Conservation (phyloP, 441 rosid species). For the Brassica balearica region DNA sequence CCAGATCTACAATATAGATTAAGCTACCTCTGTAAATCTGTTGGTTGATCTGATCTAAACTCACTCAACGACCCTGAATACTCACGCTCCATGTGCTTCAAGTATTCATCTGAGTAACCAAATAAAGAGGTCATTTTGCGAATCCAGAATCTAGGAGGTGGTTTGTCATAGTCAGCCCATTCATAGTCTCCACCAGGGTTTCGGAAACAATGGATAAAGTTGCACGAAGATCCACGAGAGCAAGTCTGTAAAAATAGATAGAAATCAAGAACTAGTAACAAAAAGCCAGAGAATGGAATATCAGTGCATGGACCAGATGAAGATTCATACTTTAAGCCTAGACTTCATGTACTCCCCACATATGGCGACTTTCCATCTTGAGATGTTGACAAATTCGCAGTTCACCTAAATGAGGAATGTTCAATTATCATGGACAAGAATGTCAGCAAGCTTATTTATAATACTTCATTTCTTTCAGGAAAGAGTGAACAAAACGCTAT, state of each 20-base stretch:
- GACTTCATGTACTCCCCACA: constrained; percentile 97
- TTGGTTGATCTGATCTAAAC: constrained; percentile 40
- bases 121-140: constrained; percentile 82
- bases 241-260: constrained; percentile 61
- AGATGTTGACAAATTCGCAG: constrained; percentile 88
- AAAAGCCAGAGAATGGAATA: constrained; percentile 29
- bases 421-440: constrained; percentile 18
- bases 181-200: constrained; percentile 98
- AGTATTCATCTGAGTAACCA: constrained; percentile 67
- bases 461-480: constrained; percentile 5
- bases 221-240: constrained; percentile 92
- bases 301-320: constrained; percentile 24
- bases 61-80: constrained; percentile 43
- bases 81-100: constrained; percentile 51
- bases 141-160: constrained; percentile 91
- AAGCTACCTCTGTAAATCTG: constrained; percentile 55
- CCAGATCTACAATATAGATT: constrained; percentile 7
- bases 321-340: constrained; percentile 53
- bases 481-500: background rate
- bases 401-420: constrained; percentile 56
- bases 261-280: constrained; percentile 30
- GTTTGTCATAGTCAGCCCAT: constrained; percentile 97
- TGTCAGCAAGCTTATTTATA: constrained; percentile 21
- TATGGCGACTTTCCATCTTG: constrained; percentile 93
- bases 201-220: constrained; percentile 93